Base-by-base conservation (phyloP, 805 yeast genomes). In the Tetrapisispora namnaoensis region DNA sequence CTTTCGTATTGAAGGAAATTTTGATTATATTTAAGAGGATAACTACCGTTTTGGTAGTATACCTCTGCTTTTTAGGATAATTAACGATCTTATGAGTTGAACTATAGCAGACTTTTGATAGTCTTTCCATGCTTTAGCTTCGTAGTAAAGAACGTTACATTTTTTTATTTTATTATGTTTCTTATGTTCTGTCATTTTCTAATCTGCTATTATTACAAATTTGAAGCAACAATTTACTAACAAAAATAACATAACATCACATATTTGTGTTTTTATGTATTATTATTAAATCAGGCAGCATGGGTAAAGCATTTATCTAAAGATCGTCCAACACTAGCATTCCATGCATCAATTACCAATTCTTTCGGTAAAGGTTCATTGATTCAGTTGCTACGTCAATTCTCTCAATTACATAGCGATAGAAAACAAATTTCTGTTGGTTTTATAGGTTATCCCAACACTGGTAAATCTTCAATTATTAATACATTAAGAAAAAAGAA, bases 281-380 rank as follows among this genome's bases (percentile, higher is more conserved):
- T 46, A 42, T 48, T 37, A 50, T 35, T 17, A 16, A 44, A 46
- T 45, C 67, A 90, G 97, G 97, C 98, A 67, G 96, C 98, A 40
- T 91, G 99, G 99, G 96, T 93, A 42, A 93, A 91, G 68, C 91
- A 85, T 67, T 74, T 91, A 53, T 89, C 97, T 4, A 90, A 86
- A 60, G 85, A 80, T 48, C 87, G 79, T 65, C 99, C 99, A 45
- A 93, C 99, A 2, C 73, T 91, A 58, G 99, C 99, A 52, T 91
- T 93, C 74, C 99, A 91, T 68, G 98, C 99, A 1, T 89, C 97
- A 1, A 91, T 91, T 59, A 91, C 95, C 54, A 91, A 91, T 68
- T 90, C 99, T 1, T 91, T 91, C 65, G 99, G 99, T 72, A 91
- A 91, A 66, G 99, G 99, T 58, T 86, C 96, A 28, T 74, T 91